Percentiles rank a stretch among this genome's conserved stretches.
Conservation (phyloP, 495 filamentous ascomycete species). For the Lasiosphaeriaceae sp. region DNA sequence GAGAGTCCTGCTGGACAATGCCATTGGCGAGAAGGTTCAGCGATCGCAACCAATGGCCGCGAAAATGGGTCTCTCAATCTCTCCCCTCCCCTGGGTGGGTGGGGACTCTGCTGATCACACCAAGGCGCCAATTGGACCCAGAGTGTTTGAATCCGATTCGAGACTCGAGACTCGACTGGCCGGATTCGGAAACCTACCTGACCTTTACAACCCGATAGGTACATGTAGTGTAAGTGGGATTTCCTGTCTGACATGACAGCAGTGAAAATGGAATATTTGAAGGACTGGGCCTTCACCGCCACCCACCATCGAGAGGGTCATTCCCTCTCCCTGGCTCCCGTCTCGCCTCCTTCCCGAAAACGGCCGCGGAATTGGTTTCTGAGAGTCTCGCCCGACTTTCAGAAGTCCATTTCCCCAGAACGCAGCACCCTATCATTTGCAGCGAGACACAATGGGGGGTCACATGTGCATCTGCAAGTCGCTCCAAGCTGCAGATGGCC, state of each 20-base stretch:
- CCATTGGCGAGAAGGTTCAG: constrained; percentile 28
- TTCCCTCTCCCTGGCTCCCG: background rate
- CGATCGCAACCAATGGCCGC: constrained; percentile 30
- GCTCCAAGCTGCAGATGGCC: constrained; percentile 22
- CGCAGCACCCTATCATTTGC: constrained; percentile 26
- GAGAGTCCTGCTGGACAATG: constrained; percentile 11
- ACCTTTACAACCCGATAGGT: too few relatives aligned
- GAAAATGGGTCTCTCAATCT: constrained; percentile 22
- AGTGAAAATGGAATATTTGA: background rate
- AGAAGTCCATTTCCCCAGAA: constrained; percentile 21
- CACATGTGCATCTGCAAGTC: constrained; percentile 35
- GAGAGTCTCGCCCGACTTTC: background rate
- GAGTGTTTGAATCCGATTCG: constrained; percentile 14
- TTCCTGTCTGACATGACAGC: background rate
- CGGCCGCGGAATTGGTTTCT: background rate
- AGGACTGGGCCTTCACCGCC: background rate
- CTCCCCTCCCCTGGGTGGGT: constrained; percentile 8
- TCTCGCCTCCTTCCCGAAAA: background rate
- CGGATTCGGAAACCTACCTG: background rate
- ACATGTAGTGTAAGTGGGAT: background rate
- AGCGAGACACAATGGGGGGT: constrained; percentile 25
- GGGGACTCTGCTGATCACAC: constrained; percentile 11
- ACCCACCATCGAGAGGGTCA: background rate
- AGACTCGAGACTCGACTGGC: constrained; percentile 1
- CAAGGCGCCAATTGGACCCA: constrained; percentile 19